Conservation (phyloP, 1,284 basidiomycete genomes). For the Heliocybe sulcata region DNA sequence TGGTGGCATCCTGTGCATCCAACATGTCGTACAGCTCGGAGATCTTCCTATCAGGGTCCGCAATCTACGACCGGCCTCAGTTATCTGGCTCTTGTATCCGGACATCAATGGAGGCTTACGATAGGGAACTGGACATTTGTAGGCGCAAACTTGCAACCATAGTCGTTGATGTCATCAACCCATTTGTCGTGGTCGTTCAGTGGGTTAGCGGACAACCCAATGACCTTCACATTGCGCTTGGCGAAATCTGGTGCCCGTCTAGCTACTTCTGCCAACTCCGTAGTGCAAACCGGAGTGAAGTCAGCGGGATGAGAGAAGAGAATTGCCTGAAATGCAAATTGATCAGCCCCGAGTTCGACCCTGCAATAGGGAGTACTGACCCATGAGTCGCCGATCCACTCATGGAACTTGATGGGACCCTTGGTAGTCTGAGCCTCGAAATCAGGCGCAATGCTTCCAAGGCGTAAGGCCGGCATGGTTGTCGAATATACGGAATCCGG, state of each 20-base stretch:
- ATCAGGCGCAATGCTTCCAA: constrained; percentile 76
- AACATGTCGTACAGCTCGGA: constrained; percentile 92
- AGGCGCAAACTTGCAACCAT: constrained; percentile 56
- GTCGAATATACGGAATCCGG: not conserved
- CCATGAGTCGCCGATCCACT: constrained; percentile 89
- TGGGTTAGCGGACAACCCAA: constrained; percentile 91
- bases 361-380: constrained; percentile 28
- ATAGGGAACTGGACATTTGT: constrained; percentile 89
- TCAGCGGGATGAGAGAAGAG: constrained; percentile 93
- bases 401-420: constrained; percentile 82
- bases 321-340: constrained; percentile 44
- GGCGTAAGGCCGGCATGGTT: constrained; percentile 47
- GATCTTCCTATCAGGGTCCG: constrained; percentile 84
- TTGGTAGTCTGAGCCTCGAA: constrained; percentile 80
- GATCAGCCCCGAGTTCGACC: not conserved
- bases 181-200: constrained; percentile 83
- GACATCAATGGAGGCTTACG: constrained; percentile 33
- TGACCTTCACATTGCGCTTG: constrained; percentile 87
- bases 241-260: constrained; percentile 81
- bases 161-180: constrained; percentile 90
- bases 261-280: constrained; percentile 94
- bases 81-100: constrained; percentile 6
- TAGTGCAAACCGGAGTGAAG: constrained; percentile 87
- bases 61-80: constrained; percentile 54
- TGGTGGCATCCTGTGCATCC: constrained; percentile 91